phyloP scores from a whole-genome alignment of 2,329 filamentous ascomycete species.

The Colletotrichum sp. region DNA sequence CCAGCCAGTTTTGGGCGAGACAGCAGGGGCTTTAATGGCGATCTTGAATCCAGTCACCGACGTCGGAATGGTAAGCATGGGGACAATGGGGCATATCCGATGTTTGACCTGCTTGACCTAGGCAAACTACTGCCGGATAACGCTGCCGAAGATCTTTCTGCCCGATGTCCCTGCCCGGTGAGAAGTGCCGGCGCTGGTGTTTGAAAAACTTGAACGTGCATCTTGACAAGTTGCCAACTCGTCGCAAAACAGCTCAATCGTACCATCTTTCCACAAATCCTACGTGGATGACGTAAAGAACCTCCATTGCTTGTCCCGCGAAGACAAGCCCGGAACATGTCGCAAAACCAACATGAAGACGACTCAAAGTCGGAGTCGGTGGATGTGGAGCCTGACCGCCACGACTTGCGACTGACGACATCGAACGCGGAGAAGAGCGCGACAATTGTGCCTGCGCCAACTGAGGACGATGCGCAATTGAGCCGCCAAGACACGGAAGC shows the following conservation, averaged over 20 bases:
- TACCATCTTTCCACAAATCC: not conserved
- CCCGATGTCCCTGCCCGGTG: not conserved
- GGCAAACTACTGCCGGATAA: not conserved
- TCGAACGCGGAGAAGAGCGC: conserved; percentile 14
- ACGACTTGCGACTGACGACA: not conserved
- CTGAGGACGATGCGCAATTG: not conserved
- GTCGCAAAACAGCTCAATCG: not conserved
- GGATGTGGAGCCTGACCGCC: not conserved
- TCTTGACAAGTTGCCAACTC: not conserved
- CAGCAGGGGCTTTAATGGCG: not conserved
- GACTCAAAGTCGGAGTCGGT: not conserved
- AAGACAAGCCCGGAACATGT: not conserved
- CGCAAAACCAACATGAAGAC: not conserved
- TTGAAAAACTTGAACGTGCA: not conserved
- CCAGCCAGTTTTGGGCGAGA: not conserved
- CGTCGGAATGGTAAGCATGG: conserved; percentile 2
- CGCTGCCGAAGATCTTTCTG: not conserved
- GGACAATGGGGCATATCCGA: not conserved
- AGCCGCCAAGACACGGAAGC: conserved; percentile 17
- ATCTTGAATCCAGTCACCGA: conserved; percentile 2
- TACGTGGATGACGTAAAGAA: not conserved
- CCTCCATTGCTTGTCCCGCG: not conserved
- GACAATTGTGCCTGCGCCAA: not conserved
- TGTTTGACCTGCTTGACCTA: not conserved
- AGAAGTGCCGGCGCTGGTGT: not conserved